Evolutionary conservation across 768 basidiomycete genomes (phyloP), one percentile per base, ranked within the genome.

Genomic region (Auriscalpium vulgare): DNA sequence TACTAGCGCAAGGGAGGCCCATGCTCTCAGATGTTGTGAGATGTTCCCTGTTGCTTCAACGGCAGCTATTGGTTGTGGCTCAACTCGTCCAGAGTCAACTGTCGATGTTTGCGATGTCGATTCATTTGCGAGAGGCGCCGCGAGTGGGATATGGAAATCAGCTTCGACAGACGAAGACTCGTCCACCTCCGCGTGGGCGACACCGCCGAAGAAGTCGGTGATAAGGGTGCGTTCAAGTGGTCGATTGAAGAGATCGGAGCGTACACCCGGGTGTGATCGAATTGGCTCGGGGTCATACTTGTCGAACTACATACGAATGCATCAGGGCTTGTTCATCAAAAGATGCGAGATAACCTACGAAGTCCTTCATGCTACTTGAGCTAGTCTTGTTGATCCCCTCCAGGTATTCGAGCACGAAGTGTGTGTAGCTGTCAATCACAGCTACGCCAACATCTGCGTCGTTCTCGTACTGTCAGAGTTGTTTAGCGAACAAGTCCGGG

Each of bases 391-490:
- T 91, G 63, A 95, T 85, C 16, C 82, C 80, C 68, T 98, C 97
- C 78, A 99, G 85, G 69, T 83, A 94, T 59, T 93, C 81, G 10
- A 99, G 81, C 34, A 95, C 77, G 64, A 88, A 88, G 71, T 98
- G 97, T 0, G 95, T 98, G 67, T 83, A 99, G 13, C 84, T 83
- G 67, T 99, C 97, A 59, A 97, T 97, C 50, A 99, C 94, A 0
- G 93, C 86, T 0, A 98, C 91, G 3, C 97, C 97, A 34, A 99
- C 85, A 60, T 97, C 95, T 37, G 85, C 75, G 73, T 99, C 97
- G 65, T 90, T 91, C 66, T 91, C 88, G 63, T 97, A 85, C 93
- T 97, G 62, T 0, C 11, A 43, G 11, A 40, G 8, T 11, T 60
- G 46, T 37, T 45, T 35, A 9, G 13, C 19, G 9, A 0, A 47